Evolutionary conservation across 805 yeast genomes (phyloP), one percentile per base, ranked within the genome.

Genomic region (Candida boleticola): DNA sequence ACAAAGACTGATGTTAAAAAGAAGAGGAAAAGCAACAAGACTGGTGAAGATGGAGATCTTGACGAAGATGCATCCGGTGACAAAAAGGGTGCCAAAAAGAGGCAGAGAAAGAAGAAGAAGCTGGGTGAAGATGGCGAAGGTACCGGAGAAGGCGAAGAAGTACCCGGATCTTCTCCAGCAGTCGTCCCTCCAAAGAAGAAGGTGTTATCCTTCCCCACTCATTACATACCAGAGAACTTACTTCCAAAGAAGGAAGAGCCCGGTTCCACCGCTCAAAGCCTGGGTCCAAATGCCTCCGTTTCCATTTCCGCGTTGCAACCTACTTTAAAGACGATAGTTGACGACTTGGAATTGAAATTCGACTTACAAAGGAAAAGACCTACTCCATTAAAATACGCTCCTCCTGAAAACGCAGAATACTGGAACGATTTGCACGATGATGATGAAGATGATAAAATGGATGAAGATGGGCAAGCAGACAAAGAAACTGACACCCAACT

Each of bases 311-410:
- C 35, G 7, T 18, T 54, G 37, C 64, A 59, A 37, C 66, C 66
- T 3, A 57, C 66, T 6, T 60, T 52, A 37, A 63, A 57, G 44
- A 53, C 54, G 36, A 54, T 62, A 29, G 63, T 54, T 6, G 61
- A 57, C 21, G 71, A 66, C 43, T 50, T 61, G 37, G 37, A 51
- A 7, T 47, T 66, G 16, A 52, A 50, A 21, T 66, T 64, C 40
- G 67, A 66, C 44, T 39, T 66, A 5, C 69, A 64, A 43, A 58
- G 61, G 30, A 40, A 55, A 9, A 57, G 50, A 39, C 69, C 69
- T 4, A 21, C 22, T 6, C 57, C 63, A 6, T 37, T 43, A 10
- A 42, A 44, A 3, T 47, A 61, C 6, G 10, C 34, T 26, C 40
- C 58, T 5, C 68, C 69, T 1, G 55, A 51, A 29, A 63, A 64